Base-by-base conservation (phyloP, 2,329 filamentous ascomycete species). In the Ilyonectria mors-panacis region DNA sequence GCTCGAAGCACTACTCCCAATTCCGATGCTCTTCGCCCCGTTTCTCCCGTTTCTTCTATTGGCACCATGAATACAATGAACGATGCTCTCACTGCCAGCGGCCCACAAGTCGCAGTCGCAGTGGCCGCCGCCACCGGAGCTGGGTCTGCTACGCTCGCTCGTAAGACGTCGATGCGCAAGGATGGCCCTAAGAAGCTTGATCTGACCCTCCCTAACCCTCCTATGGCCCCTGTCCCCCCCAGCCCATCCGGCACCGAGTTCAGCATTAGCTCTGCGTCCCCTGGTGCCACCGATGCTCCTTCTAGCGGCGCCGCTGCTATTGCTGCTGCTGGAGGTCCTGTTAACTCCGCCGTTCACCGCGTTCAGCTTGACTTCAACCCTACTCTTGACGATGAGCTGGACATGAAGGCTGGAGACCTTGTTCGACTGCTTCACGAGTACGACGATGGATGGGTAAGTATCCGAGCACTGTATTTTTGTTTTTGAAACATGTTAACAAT, bases 321-420 rank as follows among this genome's bases (percentile, higher is more conserved):
- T 72, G 88, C 88, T 13, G 88, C 87, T 57, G 88, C 89, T 50
- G 89, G 87, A 63, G 90, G 89, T 19, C 89, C 90, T 23, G 78
- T 83, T 42, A 82, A 85, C 69, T 85, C 88, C 63, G 81, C 93
- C 71, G 95, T 98, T 62, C 93, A 98, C 81, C 94, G 96, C 70
- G 94, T 98, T 37, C 94, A 98, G 80, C 89, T 98, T 73, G 95
- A 98, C 80, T 99, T 98, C 81, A 92, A 90, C 79, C 95, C 96
- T 28, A 95, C 93, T 4, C 92, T 98, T 87, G 92, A 94, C 6
- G 96, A 99, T 78, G 96, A 99, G 82, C 86, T 99, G 77, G 93
- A 90, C 69, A 87, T 99, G 50, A 88, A 85, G 69, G 89, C 92
- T 65, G 96, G 96, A 59, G 91, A 97, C 69, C 86, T 99, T 55